These are phyloP conservation scores for Colletotrichum musae DNA, from an alignment of 2,329 filamentous ascomycete genomes.

Conservation along the genomic window DNA sequence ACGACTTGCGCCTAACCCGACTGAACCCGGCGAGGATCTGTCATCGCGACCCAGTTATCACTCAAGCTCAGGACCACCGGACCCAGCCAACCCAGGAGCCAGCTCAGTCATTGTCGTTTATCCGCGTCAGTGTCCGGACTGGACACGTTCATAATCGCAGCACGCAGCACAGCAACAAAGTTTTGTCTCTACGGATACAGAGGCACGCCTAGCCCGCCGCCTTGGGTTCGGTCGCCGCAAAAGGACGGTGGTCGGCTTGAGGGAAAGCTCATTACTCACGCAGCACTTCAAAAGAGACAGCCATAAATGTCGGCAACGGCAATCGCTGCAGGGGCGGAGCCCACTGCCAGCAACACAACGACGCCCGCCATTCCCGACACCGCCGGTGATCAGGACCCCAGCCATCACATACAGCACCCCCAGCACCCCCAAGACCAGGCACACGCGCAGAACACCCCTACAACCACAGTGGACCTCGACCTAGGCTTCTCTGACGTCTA, in stretches of 20 bases:
- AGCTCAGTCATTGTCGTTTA: slow-evolving; percentile 21
- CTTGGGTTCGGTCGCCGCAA: slow-evolving; percentile 2
- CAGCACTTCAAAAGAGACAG: background rate
- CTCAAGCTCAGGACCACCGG: slow-evolving; percentile 36
- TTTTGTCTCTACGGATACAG: slow-evolving; percentile 18
- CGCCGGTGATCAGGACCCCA: slow-evolving; percentile 5
- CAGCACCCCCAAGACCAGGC: slow-evolving; percentile 19
- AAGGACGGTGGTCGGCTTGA: background rate
- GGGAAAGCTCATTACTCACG: background rate
- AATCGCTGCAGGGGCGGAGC: slow-evolving; percentile 21
- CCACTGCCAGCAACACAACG: slow-evolving; percentile 14
- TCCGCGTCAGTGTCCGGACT: slow-evolving; percentile 7
- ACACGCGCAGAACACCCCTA: slow-evolving; percentile 21
- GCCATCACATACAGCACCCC: slow-evolving; percentile 30
- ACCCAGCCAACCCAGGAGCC: slow-evolving; percentile 35
- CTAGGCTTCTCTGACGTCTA: slow-evolving; percentile 60
- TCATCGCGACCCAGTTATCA: slow-evolving; percentile 37
- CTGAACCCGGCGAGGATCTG: slow-evolving; percentile 38
- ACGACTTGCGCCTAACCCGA: slow-evolving; percentile 25
- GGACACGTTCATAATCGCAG: slow-evolving; percentile 22
- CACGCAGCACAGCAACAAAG: background rate
- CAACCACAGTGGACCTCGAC: slow-evolving; percentile 40
- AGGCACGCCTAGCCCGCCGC: slow-evolving; percentile 17
- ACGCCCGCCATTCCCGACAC: slow-evolving; percentile 8
- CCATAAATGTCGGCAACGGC: slow-evolving; percentile 32